These are phyloP conservation scores for Scalesia atractyloides DNA, from an alignment of 129 eudicot species.

Conservation along the genomic window DNA sequence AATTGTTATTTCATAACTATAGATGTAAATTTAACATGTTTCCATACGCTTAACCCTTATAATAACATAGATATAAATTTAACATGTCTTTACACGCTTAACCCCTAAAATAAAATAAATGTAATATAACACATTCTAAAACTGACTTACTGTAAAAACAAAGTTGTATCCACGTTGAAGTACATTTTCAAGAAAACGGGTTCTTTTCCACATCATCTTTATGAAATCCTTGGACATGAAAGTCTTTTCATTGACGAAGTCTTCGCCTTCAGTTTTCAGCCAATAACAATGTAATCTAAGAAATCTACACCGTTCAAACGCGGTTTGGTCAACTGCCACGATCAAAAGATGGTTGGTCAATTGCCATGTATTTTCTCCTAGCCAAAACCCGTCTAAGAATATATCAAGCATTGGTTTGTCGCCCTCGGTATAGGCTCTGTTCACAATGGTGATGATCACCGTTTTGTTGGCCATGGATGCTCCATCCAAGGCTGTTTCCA, in stretches of 20 bases:
- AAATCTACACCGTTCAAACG: conserved; percentile 63
- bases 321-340: conserved; percentile 65
- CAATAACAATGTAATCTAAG: conserved; percentile 55
- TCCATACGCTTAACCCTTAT: too few relatives aligned
- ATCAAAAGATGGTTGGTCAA: conserved; percentile 54
- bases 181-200: conserved; percentile 54
- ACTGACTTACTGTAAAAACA: conserved; percentile 60
- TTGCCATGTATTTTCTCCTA: conserved; percentile 57
- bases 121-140: background rate
- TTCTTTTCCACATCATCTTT: conserved; percentile 87
- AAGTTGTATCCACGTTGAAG: conserved; percentile 65
- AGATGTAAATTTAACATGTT: too few relatives aligned
- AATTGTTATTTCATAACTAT: too few relatives aligned
- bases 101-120: too few relatives aligned
- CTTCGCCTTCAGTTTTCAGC: conserved; percentile 49
- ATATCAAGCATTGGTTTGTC: conserved; percentile 64
- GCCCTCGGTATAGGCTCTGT: conserved; percentile 66
- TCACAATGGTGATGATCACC: conserved; percentile 58
- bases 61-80: too few relatives aligned
- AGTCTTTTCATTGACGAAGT: conserved; percentile 52
- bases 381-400: conserved; percentile 85
- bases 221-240: conserved; percentile 66
- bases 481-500: conserved; percentile 45
- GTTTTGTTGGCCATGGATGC: conserved; percentile 70
- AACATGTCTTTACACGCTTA: too few relatives aligned